phyloP scores from a whole-genome alignment of 768 basidiomycete species.

The Leucosporidium scottii region DNA sequence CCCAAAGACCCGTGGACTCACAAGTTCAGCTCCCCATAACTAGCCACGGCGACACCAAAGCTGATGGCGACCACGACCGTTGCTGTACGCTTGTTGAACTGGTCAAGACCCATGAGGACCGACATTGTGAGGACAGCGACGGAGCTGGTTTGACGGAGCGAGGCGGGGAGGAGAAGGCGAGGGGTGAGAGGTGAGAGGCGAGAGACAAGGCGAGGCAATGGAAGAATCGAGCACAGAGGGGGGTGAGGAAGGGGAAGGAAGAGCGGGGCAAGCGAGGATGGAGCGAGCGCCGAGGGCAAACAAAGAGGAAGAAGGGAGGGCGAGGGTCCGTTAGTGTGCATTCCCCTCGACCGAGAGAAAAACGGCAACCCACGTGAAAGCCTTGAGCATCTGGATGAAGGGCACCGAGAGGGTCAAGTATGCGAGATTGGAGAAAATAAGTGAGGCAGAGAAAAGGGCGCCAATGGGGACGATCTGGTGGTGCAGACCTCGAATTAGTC shows the following conservation, averaged over 20 bases:
- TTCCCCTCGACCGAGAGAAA: too few relatives aligned
- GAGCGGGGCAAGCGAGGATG: too few relatives aligned
- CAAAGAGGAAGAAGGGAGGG: neutral
- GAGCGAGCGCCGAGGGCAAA: neutral
- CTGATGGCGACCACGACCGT: slow-evolving; percentile 87
- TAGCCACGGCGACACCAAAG: slow-evolving; percentile 72
- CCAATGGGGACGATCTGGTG: slow-evolving; percentile 89
- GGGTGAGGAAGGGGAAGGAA: too few relatives aligned
- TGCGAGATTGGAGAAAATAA: slow-evolving; percentile 85
- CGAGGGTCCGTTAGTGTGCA: neutral
- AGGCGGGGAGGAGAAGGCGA: too few relatives aligned
- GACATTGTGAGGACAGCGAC: slow-evolving; percentile 61
- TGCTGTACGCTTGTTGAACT: slow-evolving; percentile 57
- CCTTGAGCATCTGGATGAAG: slow-evolving; percentile 87
- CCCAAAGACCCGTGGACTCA: neutral
- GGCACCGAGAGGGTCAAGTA: slow-evolving; percentile 85
- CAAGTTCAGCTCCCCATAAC: slow-evolving; percentile 75
- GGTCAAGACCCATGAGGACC: slow-evolving; percentile 78
- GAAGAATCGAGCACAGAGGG: too few relatives aligned
- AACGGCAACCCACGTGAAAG: slow-evolving; percentile 57
- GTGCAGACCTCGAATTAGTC: too few relatives aligned
- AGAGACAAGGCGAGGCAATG: too few relatives aligned
- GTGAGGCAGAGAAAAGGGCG: slow-evolving; percentile 81
- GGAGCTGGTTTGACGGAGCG: too few relatives aligned
- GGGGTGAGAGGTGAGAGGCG: too few relatives aligned